Percentiles rank a stretch among this genome's conserved stretches.
Evolutionary conservation across 345 rosid species (phyloP).

Genomic region (Cardamine occulta): DNA sequence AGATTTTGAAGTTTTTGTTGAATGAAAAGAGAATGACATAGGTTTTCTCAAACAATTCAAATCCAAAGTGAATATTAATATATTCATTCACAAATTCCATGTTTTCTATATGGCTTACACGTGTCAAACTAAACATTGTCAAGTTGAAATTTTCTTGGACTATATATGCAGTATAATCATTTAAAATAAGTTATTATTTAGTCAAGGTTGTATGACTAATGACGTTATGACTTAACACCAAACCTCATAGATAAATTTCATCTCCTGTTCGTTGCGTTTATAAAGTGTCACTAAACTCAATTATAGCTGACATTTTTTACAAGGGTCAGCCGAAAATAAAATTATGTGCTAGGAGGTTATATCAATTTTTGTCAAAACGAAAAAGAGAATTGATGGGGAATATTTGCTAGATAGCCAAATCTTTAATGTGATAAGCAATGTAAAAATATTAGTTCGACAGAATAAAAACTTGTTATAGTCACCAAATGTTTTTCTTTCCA

Average conservation of each 20-base stretch:
- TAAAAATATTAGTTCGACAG: neutral
- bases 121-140: neutral
- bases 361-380: neutral
- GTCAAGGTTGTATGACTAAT: no score
- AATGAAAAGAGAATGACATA: neutral
- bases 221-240: neutral
- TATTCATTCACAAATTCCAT: neutral
- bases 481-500: neutral
- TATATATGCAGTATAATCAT: neutral
- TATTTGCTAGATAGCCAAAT: neutral
- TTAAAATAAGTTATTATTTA: neutral
- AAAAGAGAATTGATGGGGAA: neutral
- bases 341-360: neutral
- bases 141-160: neutral
- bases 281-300: neutral
- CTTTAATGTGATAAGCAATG: neutral
- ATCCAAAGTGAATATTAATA: neutral
- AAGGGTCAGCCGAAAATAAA: neutral
- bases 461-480: neutral
- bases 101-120: neutral
- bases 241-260: neutral
- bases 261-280: neutral
- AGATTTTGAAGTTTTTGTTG: neutral
- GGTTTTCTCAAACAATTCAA: neutral
- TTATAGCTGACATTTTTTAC: neutral